Base-by-base conservation (phyloP, 2,329 filamentous ascomycete genomes). In the Xylaria sp. region DNA sequence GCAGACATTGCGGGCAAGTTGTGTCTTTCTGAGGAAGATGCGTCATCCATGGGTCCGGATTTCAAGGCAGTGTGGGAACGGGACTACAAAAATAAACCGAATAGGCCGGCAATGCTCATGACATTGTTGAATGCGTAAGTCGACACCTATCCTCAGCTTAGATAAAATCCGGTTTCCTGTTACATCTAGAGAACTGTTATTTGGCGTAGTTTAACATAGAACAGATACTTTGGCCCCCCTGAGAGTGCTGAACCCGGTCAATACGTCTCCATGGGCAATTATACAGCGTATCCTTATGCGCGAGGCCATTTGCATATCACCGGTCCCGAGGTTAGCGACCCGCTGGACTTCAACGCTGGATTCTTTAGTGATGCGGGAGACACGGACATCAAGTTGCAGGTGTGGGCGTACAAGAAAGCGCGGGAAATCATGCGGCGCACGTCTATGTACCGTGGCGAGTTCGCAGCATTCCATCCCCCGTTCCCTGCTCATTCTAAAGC, bases 341-440 rank as follows among this genome's bases (percentile, higher is more conserved):
- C 81, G 0, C 78, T 85, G 4, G 84, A 89, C 66, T 90, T 91
- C 65, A 82, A 88, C 59, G 80, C 84, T 0, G 89, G 88, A 8
- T 89, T 84, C 76, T 82, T 91, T 36, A 82, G 77, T 10, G 85
- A 90, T 62, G 73, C 78, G 12, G 72, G 69, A 76, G 45, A 73
- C 59, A 56, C 87, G n/a, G 89, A 91, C 72, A 36, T 90, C 32
- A 85, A 85, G 75, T 87, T 84, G 72, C 84, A 87, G 13, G 72
- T 89, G 12, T 90, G 88, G 88, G 83, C 81, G 0, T 91, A 91
- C 80, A 91, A 91, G 77, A 86, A 85, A 72, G 82, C 83, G n/a
- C 86, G 90, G 2, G 88, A 90, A 76, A 84, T 90, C 61, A 80
- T 83, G 25, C 84, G 89, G 2, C 85, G 87, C 15, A 85, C 87